Evolutionary conservation across 2,329 filamentous ascomycete genomes (phyloP).

Genomic region (Thyridium curvatum): DNA sequence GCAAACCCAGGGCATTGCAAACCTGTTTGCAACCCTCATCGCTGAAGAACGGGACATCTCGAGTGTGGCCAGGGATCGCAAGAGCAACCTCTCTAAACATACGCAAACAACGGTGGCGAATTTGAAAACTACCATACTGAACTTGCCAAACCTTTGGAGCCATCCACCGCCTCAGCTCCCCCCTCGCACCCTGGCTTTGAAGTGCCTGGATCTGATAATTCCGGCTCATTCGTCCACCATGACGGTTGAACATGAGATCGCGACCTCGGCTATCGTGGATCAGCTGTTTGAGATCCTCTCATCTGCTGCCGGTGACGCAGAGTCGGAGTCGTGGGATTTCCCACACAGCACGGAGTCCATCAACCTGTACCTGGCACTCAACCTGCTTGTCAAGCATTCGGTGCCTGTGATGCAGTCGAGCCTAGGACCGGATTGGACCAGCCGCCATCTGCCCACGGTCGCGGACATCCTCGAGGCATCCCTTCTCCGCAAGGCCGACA

Average conservation of each 20-base stretch:
- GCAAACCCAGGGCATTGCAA: slow-evolving; percentile 44
- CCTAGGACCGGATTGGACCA: slow-evolving; percentile 37
- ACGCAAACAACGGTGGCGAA: slow-evolving; percentile 49
- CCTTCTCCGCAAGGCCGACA: slow-evolving; percentile 23
- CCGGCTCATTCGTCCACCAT: slow-evolving; percentile 19
- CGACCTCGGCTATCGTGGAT: slow-evolving; percentile 31
- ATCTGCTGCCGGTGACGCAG: slow-evolving; percentile 21
- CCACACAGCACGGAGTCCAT: slow-evolving; percentile 23
- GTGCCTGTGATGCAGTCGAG: slow-evolving; percentile 38
- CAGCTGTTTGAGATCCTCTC: slow-evolving; percentile 39
- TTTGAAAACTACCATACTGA: slow-evolving; percentile 45
- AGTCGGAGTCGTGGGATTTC: slow-evolving; percentile 27
- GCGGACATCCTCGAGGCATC: slow-evolving; percentile 38
- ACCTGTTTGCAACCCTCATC: slow-evolving; percentile 52
- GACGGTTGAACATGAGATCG: too few relatives aligned
- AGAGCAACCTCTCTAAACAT: slow-evolving; percentile 62
- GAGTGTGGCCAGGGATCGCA: slow-evolving; percentile 56
- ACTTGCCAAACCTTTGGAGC: too few relatives aligned
- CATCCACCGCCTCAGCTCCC: slow-evolving; percentile 26
- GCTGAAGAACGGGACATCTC: slow-evolving; percentile 46
- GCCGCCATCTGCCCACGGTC: slow-evolving; percentile 43
- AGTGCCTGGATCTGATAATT: slow-evolving; percentile 53
- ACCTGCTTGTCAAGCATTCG: slow-evolving; percentile 47
- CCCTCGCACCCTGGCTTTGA: slow-evolving; percentile 57
- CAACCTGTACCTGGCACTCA: slow-evolving; percentile 37